phyloP scores from a whole-genome alignment of 1,284 basidiomycete species.

The Trichosporon coremiiforme region DNA sequence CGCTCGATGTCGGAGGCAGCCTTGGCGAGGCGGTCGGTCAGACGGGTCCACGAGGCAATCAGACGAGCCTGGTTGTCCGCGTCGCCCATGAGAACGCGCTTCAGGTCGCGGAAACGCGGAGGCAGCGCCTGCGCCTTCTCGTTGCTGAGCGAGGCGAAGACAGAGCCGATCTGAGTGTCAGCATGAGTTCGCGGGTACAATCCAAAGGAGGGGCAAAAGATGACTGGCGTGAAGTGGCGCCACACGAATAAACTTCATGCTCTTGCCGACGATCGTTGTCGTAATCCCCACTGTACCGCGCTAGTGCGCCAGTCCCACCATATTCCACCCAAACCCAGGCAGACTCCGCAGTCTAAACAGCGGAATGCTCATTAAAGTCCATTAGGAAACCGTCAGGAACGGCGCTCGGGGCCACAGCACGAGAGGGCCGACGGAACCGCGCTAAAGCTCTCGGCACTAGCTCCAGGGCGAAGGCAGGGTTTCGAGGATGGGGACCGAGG shows the following conservation, averaged over 20 bases:
- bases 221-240: background rate
- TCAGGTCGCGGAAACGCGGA: slow-evolving; percentile 64
- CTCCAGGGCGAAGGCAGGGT: background rate
- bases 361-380: background rate
- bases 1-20: slow-evolving; percentile 60
- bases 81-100: slow-evolving; percentile 60
- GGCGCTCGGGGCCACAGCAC: no score
- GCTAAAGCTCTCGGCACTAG: background rate
- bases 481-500: background rate
- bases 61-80: slow-evolving; percentile 60
- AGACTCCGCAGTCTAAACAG: background rate
- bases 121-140: slow-evolving; percentile 60
- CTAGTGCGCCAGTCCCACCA: background rate
- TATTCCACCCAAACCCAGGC: background rate
- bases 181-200: no score
- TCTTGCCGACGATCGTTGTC: background rate
- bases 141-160: slow-evolving; percentile 64
- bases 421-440: no score
- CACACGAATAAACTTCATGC: slow-evolving; percentile 1
- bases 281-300: background rate
- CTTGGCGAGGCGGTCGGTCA: slow-evolving; percentile 61
- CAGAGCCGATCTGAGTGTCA: slow-evolving; percentile 59
- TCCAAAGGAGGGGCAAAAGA: no score
- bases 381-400: background rate
- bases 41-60: slow-evolving; percentile 62